Conservation (phyloP, 176 grass and related monocot genomes). For the Rhipidocladum racemiflorum region DNA sequence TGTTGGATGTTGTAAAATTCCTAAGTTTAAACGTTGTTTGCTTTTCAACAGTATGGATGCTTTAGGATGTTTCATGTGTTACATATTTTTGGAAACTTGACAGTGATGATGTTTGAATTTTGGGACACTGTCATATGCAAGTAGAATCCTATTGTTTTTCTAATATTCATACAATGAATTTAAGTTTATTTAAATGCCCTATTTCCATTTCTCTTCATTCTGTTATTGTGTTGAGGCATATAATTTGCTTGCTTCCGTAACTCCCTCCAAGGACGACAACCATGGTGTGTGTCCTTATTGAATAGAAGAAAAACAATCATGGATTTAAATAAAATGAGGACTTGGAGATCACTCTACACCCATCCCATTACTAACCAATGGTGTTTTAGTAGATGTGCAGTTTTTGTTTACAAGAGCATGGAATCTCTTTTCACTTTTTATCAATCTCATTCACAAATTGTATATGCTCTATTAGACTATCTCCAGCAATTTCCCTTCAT, state of each 20-base stretch:
- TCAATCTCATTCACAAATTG: neutral
- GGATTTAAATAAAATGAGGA: too few relatives aligned
- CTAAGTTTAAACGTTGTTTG: neutral
- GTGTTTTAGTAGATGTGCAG: neutral
- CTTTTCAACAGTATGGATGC: neutral
- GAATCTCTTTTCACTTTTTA: neutral
- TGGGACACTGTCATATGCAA: too few relatives aligned
- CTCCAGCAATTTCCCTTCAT: too few relatives aligned
- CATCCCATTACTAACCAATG: neutral
- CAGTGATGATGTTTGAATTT: conserved; percentile 5
- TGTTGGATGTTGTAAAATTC: neutral
- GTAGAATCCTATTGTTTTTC: too few relatives aligned
- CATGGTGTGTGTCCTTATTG: too few relatives aligned
- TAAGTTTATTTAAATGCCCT: too few relatives aligned
- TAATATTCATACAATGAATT: too few relatives aligned
- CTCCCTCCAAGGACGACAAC: too few relatives aligned
- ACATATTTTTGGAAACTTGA: neutral
- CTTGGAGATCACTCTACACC: too few relatives aligned
- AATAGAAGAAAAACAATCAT: too few relatives aligned
- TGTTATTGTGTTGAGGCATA: neutral
- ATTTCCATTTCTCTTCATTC: neutral
- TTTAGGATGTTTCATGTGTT: neutral
- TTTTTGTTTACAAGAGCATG: neutral
- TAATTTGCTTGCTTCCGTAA: too few relatives aligned
- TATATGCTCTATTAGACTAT: too few relatives aligned